Base-by-base conservation (phyloP, 2,329 filamentous ascomycete genomes). In the Pseudodiploospora longispora region DNA sequence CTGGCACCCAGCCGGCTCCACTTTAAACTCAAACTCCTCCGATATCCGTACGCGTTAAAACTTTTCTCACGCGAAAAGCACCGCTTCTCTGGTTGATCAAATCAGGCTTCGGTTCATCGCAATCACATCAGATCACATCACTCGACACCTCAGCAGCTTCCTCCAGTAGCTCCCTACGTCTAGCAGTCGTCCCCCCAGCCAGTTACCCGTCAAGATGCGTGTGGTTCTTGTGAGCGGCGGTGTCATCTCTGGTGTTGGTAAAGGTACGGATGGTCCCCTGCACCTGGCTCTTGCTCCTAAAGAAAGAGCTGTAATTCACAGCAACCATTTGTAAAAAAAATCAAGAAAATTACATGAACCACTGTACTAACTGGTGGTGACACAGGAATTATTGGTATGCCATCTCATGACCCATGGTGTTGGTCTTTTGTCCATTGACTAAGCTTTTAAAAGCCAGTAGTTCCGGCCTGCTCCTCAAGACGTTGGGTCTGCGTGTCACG, bases 171-270 rank as follows among this genome's bases (percentile, higher is more conserved):
- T 34, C 9, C 32, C 32, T 34, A 34, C 12, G 12, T 9, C 32
- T 34, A 9, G 32, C 32, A 34, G 32, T 34, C 32, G 9, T 34
- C 8, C 32, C 32, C 32, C 8, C 12, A 34, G 9, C 32, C 32
- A 9, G 12, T 9, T 19, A 19, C 19, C 8, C 8, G 42, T 38
- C 44, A 56, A 52, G 29, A 59, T 59, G 57, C 55, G 55, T 50
- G 50, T 54, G 30, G 58, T 59, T 52, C 52, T 60, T 27, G 56
- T 59, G 34, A 55, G 50, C 47, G 54, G 56, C 52, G 71, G 72
- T 62, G 72, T 76, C 49, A 79, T 80, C 55, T 76, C 72, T 53
- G 76, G 76, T 48, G 74, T 78, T 57, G 75, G 75, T 53, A 78
- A 82, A 58, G 70, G 83, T 66, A 80, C 32, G 47, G 45, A 30